These are phyloP conservation scores for Moricandia arvensis DNA, from an alignment of 345 rosid genomes.

Conservation along the genomic window DNA sequence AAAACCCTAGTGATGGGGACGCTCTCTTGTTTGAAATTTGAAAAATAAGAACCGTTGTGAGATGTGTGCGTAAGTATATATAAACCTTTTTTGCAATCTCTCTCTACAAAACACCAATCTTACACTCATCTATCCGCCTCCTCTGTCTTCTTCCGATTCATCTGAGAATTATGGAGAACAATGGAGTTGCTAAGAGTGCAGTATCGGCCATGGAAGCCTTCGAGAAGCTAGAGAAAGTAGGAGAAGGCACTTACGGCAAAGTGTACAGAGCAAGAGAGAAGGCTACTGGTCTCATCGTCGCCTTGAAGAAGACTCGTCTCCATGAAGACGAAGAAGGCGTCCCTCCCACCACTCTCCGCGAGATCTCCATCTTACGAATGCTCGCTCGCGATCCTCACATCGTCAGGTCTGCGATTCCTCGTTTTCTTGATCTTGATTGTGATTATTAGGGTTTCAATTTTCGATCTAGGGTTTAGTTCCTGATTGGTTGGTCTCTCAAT, in stretches of 20 bases:
- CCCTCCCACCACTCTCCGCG: constrained; percentile 98
- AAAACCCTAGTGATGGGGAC: too few species aligned
- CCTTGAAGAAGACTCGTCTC: constrained; percentile 97
- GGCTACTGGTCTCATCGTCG: constrained; percentile 87
- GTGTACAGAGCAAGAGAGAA: constrained; percentile 94
- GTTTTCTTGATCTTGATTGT: not conserved
- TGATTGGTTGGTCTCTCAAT: not conserved
- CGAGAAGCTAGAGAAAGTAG: constrained; percentile 97
- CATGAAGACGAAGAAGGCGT: constrained; percentile 98
- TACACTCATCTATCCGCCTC: too few species aligned
- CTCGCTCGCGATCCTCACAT: constrained; percentile 94
- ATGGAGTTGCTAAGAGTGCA: not conserved
- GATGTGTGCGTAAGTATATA: too few species aligned
- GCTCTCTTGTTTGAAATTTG: too few species aligned
- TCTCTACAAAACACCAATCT: too few species aligned
- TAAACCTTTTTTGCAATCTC: too few species aligned
- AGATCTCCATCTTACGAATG: constrained; percentile 96
- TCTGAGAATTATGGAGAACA: not conserved
- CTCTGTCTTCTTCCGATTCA: too few species aligned
- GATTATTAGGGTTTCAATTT: not conserved
- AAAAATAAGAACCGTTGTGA: too few species aligned
- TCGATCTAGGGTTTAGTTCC: not conserved
- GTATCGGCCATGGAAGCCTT: constrained; percentile 82
- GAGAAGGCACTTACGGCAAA: constrained; percentile 96
- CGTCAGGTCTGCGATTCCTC: constrained; percentile 49